These are phyloP conservation scores for Solanum pinnatisectum DNA, from an alignment of 257 asterid species.

Conservation along the genomic window DNA sequence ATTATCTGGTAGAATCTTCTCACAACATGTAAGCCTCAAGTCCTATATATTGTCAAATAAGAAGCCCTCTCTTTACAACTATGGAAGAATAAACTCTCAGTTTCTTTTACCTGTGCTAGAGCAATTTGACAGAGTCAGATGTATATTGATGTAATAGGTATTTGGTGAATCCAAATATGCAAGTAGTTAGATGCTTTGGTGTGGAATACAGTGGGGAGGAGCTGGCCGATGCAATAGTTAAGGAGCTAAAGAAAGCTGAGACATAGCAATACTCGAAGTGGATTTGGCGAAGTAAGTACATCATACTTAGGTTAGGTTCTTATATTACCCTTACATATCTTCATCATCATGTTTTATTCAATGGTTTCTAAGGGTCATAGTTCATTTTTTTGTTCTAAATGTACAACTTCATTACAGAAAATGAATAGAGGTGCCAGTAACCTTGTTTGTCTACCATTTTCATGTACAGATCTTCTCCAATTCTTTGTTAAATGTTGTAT, in stretches of 20 bases:
- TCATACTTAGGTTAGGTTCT: not conserved
- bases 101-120: not conserved
- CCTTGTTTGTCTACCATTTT: not conserved
- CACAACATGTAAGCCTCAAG: slow-evolving; percentile 59
- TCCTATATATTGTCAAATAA: not conserved
- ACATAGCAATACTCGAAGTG: not conserved
- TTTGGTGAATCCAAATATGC: slow-evolving; percentile 70
- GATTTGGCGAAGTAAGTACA: not conserved
- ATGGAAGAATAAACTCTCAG: not conserved
- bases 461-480: not conserved
- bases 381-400: not conserved
- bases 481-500: not conserved
- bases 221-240: slow-evolving; percentile 47
- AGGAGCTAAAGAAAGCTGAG: slow-evolving; percentile 42
- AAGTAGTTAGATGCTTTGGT: slow-evolving; percentile 75
- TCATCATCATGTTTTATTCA: not conserved
- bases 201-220: slow-evolving; percentile 63
- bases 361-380: not conserved
- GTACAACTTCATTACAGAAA: not conserved
- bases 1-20: slow-evolving; percentile 82
- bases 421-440: not conserved
- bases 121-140: not conserved
- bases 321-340: not conserved
- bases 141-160: slow-evolving; percentile 40
- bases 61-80: not conserved